Evolutionary conservation across 345 rosid genomes (phyloP), one percentile per base, ranked within the genome.

Genomic region (Euphorbia pulcherrima): DNA sequence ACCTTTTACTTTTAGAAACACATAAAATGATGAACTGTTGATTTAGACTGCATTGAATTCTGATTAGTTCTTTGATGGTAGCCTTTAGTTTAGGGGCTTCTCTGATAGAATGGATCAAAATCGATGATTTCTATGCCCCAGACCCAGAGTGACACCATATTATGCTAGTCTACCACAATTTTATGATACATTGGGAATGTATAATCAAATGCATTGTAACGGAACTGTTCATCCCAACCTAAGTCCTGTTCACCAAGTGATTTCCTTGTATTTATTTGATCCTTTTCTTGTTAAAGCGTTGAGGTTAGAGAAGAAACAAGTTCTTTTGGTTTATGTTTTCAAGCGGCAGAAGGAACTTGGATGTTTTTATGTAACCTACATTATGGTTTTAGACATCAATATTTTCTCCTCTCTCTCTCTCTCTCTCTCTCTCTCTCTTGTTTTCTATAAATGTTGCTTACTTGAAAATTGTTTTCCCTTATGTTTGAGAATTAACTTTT

Each of bases 41-140:
- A 26, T 17, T 33, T 7, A 33, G 12, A 40, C 27, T 18, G 20
- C 24, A 13, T 64, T 28, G 48, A 29, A 21, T 51, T 65, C 12
- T 65, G 59, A 51, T 30, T 33, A 52, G 18, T n/a, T 6, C 23
- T 20, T 65, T 35, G 30, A 35, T 52, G n/a, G 40, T 65, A 52
- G 30, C 23, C 27, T 12, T 44, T 18, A 14, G 7, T 44, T 44
- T 44, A 44, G 50, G 50, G 50, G 16, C 16, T 14, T 12, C 16
- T 44, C 16, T 0, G 16, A 44, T 44, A 44, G 50, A 10, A 14
- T 12, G 18, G 13, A 44, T 44, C 16, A 10, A 3, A 44, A 44
- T 44, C 12, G 50, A 18, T 44, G 50, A 10, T 44, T 44, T 7
- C 50, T 44, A 44, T 5, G 1, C 50, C 50, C 50, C 50, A 8